A percentile compares a stretch with the other conserved stretches of the same genome.
Evolutionary conservation across 169 alveolate genomes (phyloP).

Genomic region (Sarcocystis neurona): DNA sequence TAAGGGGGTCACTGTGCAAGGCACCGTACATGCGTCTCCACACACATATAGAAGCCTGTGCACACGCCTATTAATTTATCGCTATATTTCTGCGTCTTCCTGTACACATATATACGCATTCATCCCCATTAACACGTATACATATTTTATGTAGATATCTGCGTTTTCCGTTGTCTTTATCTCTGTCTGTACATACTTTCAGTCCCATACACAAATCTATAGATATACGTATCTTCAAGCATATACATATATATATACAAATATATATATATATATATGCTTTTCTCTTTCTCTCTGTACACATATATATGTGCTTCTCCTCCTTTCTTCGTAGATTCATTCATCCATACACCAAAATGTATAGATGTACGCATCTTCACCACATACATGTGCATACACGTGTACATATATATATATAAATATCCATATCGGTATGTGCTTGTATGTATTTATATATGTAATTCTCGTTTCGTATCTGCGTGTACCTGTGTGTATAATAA

Average conservation of each 20-base stretch:
- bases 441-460: no score
- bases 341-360: conserved; percentile 8
- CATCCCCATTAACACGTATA: no score
- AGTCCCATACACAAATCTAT: not conserved
- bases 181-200: not conserved
- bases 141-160: no score
- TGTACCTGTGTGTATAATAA: no score
- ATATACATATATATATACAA: conserved; percentile 48
- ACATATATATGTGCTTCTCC: conserved; percentile 44
- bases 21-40: no score
- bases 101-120: no score
- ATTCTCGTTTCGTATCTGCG: no score
- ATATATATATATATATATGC: conserved; percentile 46
- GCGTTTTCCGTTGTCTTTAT: not conserved
- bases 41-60: no score
- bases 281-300: conserved; percentile 23
- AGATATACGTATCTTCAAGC: not conserved
- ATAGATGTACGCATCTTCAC: not conserved
- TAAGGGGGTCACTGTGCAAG: no score
- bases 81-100: no score
- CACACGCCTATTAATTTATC: no score
- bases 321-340: no score
- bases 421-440: not conserved
- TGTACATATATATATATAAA: not conserved
- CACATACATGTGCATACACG: conserved; percentile 23